Conservation (phyloP, 345 rosid species). For the Gossypium mustelinum region DNA sequence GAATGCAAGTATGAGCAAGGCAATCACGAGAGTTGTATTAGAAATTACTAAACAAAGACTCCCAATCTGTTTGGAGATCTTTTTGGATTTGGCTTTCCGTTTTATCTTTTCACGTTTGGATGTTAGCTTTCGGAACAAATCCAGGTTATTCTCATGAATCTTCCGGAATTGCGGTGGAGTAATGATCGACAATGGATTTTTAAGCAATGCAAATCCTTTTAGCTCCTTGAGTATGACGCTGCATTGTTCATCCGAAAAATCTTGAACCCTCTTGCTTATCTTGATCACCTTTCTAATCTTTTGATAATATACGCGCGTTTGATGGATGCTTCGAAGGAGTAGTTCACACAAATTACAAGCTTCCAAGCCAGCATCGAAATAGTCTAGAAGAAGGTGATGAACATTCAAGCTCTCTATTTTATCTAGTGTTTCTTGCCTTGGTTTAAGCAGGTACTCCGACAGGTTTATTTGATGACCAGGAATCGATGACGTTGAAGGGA, state of each 20-base stretch:
- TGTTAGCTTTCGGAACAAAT: constrained; percentile 43
- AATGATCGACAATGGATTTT: constrained; percentile 50
- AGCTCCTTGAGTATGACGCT: constrained; percentile 45
- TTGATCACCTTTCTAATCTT: constrained; percentile 51
- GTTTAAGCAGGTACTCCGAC: constrained; percentile 58
- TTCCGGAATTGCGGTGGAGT: constrained; percentile 30
- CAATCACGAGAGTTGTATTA: constrained; percentile 34
- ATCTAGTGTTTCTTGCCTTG: constrained; percentile 47
- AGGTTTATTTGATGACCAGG: constrained; percentile 31
- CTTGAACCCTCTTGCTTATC: constrained; percentile 31
- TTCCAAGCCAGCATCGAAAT: constrained; percentile 49
- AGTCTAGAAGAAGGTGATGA: constrained; percentile 45
- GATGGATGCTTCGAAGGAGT: constrained; percentile 56
- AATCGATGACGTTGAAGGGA: constrained; percentile 30
- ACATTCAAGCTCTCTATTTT: constrained; percentile 33
- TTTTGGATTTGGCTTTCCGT: constrained; percentile 38
- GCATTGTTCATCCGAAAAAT: constrained; percentile 22
- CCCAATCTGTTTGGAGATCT: constrained; percentile 45
- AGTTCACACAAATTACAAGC: constrained; percentile 57
- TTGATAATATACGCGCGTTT: constrained; percentile 44
- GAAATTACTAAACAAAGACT: constrained; percentile 40
- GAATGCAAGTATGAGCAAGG: constrained; percentile 44
- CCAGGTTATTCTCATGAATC: constrained; percentile 41
- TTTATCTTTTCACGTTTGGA: constrained; percentile 40
- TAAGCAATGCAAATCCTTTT: constrained; percentile 38